phyloP scores from a whole-genome alignment of 2,329 filamentous ascomycete species.

The Drechslerella coelobrocha region DNA sequence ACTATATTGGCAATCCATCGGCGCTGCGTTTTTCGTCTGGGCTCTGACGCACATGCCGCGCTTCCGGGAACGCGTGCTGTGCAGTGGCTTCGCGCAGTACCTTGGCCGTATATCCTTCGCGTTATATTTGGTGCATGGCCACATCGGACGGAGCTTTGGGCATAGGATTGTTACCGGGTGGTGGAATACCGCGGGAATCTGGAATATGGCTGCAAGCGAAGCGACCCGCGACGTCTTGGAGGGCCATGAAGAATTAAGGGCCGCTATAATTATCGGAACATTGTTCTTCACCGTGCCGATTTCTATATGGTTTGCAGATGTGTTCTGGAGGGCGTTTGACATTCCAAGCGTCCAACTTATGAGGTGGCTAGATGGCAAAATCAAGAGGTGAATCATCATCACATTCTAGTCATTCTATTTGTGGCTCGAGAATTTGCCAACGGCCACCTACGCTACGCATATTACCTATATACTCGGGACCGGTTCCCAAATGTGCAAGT shows the following conservation, averaged over 20 bases:
- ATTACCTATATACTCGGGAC: too few species aligned
- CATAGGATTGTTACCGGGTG: constrained; percentile 1
- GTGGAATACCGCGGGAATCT: background rate
- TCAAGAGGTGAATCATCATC: constrained; percentile 2
- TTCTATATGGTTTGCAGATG: constrained; percentile 17
- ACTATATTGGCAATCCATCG: constrained; percentile 29
- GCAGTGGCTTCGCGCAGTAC: constrained; percentile 16
- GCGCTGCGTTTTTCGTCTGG: constrained; percentile 13
- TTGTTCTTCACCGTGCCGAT: constrained; percentile 19
- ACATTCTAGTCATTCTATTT: too few species aligned
- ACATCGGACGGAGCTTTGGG: constrained; percentile 15
- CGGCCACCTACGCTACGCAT: too few species aligned
- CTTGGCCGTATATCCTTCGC: constrained; percentile 30
- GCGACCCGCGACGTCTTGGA: background rate
- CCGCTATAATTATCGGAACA: constrained; percentile 9
- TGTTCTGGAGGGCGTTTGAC: constrained; percentile 29
- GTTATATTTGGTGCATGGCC: constrained; percentile 26
- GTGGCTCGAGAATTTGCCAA: background rate
- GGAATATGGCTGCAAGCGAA: background rate
- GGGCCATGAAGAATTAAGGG: constrained; percentile 1
- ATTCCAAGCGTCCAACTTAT: constrained; percentile 31
- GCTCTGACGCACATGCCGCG: constrained; percentile 12
- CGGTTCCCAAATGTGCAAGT: too few species aligned
- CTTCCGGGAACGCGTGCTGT: constrained; percentile 2
- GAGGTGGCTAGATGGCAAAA: constrained; percentile 33